These are phyloP conservation scores for Penicillium coprophilum DNA, from an alignment of 495 filamentous ascomycete species.

Conservation along the genomic window DNA sequence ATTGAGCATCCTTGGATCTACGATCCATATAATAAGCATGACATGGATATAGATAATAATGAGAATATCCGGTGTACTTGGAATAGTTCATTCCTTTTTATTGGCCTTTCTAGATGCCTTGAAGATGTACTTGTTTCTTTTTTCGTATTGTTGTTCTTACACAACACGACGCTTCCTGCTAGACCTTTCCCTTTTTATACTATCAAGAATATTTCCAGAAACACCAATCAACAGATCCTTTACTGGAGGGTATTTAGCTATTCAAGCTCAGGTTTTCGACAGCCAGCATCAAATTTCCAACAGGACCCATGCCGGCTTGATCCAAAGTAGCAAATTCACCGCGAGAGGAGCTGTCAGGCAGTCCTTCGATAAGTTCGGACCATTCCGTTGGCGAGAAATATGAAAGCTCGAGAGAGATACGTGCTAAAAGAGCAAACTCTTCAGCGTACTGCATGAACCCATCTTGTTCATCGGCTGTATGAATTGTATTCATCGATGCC, in stretches of 20 bases:
- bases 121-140: no score
- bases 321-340: slow-evolving; percentile 7
- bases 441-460: not conserved
- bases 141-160: no score
- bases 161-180: no score
- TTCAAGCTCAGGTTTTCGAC: slow-evolving; percentile 23
- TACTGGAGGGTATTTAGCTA: not conserved
- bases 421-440: not conserved
- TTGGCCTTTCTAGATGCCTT: no score
- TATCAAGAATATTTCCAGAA: no score
- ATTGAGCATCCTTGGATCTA: no score
- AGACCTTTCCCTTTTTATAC: no score
- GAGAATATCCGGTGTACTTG: no score
- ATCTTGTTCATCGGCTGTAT: not conserved
- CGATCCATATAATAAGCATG: no score
- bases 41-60: no score
- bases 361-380: not conserved
- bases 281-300: slow-evolving; percentile 8
- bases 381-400: not conserved
- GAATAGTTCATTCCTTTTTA: no score
- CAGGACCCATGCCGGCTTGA: slow-evolving; percentile 7
- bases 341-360: not conserved
- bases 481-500: not conserved
- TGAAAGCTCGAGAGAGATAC: not conserved
- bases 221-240: no score